Base-by-base conservation (phyloP, 352 stramenopile genomes). In the Poterioochromonas sp. region DNA sequence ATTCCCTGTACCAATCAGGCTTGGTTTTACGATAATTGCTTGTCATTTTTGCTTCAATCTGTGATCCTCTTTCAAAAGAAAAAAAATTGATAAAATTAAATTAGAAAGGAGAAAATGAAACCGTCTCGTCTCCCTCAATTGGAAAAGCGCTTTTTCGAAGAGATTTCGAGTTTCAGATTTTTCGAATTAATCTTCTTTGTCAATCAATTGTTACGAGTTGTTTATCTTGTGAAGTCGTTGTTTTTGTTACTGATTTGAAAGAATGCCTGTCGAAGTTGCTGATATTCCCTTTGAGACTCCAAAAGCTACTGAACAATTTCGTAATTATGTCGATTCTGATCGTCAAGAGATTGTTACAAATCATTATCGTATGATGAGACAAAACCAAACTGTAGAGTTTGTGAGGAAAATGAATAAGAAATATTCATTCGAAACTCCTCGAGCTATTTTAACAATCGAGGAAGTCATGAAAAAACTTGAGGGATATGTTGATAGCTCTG, bases 401-500 rank as follows among this genome's bases (percentile, higher is more conserved):
- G 83, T 86, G 71, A 37, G 85, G 35, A 76, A 82, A 65, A 90
- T 89, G 86, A 80, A 85, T 47, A 54, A 85, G 15, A 90, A 90
- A 79, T 89, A 89, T 79, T 79, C 78, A 22, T 90, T 89, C 73
- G 68, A n/a, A 0, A 80, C 47, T 51, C 44, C 41, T 34, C 86
- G 92, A 80, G 84, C 83, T 43, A 84, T 90, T 53, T 95, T 97
- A 90, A 95, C 90, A 0, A 88, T 97, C 40, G 89, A 90, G 81
- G 90, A 97, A 82, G 90, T 90, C 2, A 95, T 96, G 77, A 82
- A 84, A 20, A 89, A 88, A 64, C 85, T 97, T 63, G 89, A 86
- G 35, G 77, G 88, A 47, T 96, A 96, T 82, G 89, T 96, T 8
- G 92, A 97, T 88, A 92, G 90, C 63, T 94, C 87, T 70, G 92